These are phyloP conservation scores for Pseudogymnoascus sp. DNA, from an alignment of 2,329 filamentous ascomycete species.

Conservation along the genomic window DNA sequence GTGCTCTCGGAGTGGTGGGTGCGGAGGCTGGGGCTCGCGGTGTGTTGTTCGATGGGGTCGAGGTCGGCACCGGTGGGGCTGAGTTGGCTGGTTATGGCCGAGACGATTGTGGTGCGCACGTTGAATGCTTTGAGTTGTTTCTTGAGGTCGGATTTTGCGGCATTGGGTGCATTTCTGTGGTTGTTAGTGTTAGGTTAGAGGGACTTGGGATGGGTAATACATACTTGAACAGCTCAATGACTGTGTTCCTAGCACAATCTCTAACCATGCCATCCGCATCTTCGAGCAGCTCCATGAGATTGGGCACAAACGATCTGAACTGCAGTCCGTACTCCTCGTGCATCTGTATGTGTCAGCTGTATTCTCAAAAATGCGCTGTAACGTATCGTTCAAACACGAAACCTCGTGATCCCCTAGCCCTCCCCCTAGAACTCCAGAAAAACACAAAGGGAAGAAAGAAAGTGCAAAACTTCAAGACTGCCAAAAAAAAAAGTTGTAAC, in stretches of 20 bases:
- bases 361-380: conserved; percentile 7
- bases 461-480: too few relatives aligned
- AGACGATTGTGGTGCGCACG: conserved; percentile 77
- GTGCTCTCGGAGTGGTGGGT: not conserved
- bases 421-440: conserved; percentile 17
- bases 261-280: conserved; percentile 83
- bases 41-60: conserved; percentile 8
- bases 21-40: not conserved
- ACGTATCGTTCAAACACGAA: not conserved
- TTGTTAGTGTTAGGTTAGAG: conserved; percentile 9
- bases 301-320: conserved; percentile 75
- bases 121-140: conserved; percentile 76
- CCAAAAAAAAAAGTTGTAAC: conserved; percentile 18
- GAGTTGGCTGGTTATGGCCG: conserved; percentile 69
- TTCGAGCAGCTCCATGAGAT: conserved; percentile 77
- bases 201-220: conserved; percentile 16
- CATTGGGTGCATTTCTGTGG: conserved; percentile 61
- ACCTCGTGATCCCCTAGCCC: not conserved
- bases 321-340: conserved; percentile 69
- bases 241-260: conserved; percentile 71
- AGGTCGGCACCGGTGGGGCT: conserved; percentile 38
- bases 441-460: not conserved
- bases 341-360: conserved; percentile 46
- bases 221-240: conserved; percentile 80
- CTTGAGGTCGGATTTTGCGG: conserved; percentile 82